These are phyloP conservation scores for Mortierella sp. DNA, from an alignment of 371 early-diverging fungal genomes.

Conservation along the genomic window DNA sequence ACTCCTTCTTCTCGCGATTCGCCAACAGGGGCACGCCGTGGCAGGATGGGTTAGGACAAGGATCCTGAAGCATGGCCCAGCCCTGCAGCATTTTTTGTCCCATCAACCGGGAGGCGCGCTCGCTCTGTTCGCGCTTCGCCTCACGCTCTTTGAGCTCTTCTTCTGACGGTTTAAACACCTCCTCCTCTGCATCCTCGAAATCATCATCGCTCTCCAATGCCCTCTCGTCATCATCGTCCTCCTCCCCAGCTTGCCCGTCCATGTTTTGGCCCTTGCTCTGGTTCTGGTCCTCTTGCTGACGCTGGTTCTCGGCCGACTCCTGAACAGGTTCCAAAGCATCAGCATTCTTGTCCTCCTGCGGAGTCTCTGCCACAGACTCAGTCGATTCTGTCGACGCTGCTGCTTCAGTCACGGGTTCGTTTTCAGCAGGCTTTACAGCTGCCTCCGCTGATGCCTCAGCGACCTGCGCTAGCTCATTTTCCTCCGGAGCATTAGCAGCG, in stretches of 20 bases:
- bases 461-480: not conserved
- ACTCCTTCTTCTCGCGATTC: constrained; percentile 67
- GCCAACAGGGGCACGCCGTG: constrained; percentile 75
- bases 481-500: not conserved
- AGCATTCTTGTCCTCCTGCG: not conserved
- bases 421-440: constrained; percentile 1
- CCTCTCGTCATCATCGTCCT: constrained; percentile 24
- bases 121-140: constrained; percentile 65
- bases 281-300: not conserved
- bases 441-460: constrained; percentile 1
- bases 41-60: constrained; percentile 68
- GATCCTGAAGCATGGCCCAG: constrained; percentile 79
- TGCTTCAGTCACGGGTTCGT: constrained; percentile 9
- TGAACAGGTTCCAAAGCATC: constrained; percentile 3
- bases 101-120: constrained; percentile 70
- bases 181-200: constrained; percentile 50
- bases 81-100: constrained; percentile 76
- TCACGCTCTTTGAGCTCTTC: constrained; percentile 50
- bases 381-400: no score
- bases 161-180: constrained; percentile 32
- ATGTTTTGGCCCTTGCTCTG: constrained; percentile 11
- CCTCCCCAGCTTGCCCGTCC: no score
- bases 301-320: not conserved
- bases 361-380: not conserved
- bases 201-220: constrained; percentile 45